phyloP scores from a whole-genome alignment of 768 basidiomycete genomes.

The Lentinus brumalis region DNA sequence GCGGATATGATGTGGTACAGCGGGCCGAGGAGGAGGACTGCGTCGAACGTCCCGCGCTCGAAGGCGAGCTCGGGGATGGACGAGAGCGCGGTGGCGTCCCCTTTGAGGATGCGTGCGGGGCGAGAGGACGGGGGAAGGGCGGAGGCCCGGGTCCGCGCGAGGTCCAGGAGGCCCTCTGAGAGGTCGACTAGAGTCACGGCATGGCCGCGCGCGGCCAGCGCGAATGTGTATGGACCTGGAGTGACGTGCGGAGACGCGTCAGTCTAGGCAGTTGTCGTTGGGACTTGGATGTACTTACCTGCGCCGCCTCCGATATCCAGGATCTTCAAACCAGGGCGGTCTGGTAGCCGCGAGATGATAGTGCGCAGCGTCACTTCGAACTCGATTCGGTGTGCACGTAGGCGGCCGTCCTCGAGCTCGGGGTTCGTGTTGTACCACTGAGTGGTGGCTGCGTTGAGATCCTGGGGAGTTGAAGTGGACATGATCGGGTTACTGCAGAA shows the following conservation, averaged over 20 bases:
- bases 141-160: slow-evolving; percentile 6
- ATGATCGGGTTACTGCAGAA: too few relatives aligned
- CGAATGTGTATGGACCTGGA: slow-evolving; percentile 22
- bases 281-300: slow-evolving; percentile 4
- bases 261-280: not conserved
- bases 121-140: not conserved
- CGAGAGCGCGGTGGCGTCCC: slow-evolving; percentile 63
- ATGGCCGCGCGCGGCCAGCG: slow-evolving; percentile 15
- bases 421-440: slow-evolving; percentile 13
- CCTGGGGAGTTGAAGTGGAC: not conserved
- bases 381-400: slow-evolving; percentile 20
- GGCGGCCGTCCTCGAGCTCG: slow-evolving; percentile 16
- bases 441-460: slow-evolving; percentile 9
- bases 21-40: slow-evolving; percentile 25
- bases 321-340: slow-evolving; percentile 7
- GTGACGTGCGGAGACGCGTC: too few relatives aligned
- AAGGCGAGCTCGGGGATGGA: slow-evolving; percentile 44
- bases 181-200: slow-evolving; percentile 22
- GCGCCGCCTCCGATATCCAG: slow-evolving; percentile 24
- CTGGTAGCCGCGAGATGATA: slow-evolving; percentile 10
- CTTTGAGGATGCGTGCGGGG: slow-evolving; percentile 27
- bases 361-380: slow-evolving; percentile 15
- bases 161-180: slow-evolving; percentile 15
- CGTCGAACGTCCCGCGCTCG: slow-evolving; percentile 21
- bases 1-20: slow-evolving; percentile 22